Percentiles rank a stretch among this genome's conserved stretches.
Evolutionary conservation across 2,329 filamentous ascomycete genomes (phyloP).

Genomic region (Coleophoma cylindrospora): DNA sequence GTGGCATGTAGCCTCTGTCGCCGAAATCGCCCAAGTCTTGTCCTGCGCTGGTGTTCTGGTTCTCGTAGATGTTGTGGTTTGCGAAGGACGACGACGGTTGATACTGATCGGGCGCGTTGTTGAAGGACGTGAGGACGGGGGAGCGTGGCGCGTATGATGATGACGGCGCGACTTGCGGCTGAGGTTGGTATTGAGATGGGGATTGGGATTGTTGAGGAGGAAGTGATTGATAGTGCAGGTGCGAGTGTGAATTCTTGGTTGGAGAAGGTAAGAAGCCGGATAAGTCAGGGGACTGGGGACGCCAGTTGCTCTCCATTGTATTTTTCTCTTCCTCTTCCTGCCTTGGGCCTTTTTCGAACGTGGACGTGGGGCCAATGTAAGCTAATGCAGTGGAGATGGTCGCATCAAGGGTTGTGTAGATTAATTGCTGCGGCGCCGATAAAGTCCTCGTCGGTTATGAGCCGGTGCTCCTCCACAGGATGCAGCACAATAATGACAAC

Average conservation of each 20-base stretch:
- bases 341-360: slow-evolving; percentile 1
- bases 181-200: slow-evolving; percentile 2
- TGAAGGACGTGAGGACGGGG: slow-evolving; percentile 18
- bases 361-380: slow-evolving; percentile 2
- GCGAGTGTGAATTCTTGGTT: slow-evolving; percentile 13
- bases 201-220: slow-evolving; percentile 5
- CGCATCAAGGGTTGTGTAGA: slow-evolving; percentile 12
- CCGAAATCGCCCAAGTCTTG: slow-evolving; percentile 10
- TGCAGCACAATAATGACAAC: too few species aligned
- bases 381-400: neutral
- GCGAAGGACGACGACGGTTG: neutral
- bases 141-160: slow-evolving; percentile 21
- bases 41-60: slow-evolving; percentile 3
- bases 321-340: neutral
- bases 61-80: slow-evolving; percentile 5
- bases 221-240: slow-evolving; percentile 3
- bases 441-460: neutral
- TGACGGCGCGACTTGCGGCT: slow-evolving; percentile 3
- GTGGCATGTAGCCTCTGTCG: slow-evolving; percentile 19
- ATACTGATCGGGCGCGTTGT: slow-evolving; percentile 2
- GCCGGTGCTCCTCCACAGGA: too few species aligned
- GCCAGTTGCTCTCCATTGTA: slow-evolving; percentile 24
- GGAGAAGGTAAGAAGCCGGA: slow-evolving; percentile 22
- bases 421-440: slow-evolving; percentile 8
- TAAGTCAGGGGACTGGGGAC: slow-evolving; percentile 28